phyloP scores from a whole-genome alignment of 2,329 filamentous ascomycete species.

The Phoma herbarum region DNA sequence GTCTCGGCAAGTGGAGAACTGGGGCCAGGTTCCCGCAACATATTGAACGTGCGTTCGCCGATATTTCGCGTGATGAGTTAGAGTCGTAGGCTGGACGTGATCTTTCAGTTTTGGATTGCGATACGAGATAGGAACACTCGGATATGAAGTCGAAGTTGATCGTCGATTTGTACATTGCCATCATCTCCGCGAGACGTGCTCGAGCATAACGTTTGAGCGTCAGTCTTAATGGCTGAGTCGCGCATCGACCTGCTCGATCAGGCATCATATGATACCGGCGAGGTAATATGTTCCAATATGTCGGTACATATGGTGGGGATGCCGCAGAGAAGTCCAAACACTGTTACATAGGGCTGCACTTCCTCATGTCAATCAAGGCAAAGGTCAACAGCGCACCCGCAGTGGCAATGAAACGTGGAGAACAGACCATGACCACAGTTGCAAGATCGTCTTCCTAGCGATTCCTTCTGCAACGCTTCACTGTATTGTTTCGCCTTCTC shows the following conservation, averaged over 20 bases:
- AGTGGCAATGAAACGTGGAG: constrained; percentile 22
- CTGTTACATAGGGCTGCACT: constrained; percentile 16
- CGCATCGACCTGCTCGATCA: neutral
- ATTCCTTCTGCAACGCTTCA: constrained; percentile 8
- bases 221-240: neutral
- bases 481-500: constrained; percentile 14
- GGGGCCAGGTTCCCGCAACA: neutral
- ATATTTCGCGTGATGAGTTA: constrained; percentile 5
- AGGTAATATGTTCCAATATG: neutral
- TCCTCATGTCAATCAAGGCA: constrained; percentile 4
- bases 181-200: neutral
- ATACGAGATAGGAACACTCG: neutral
- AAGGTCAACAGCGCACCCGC: constrained; percentile 6
- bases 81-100: neutral
- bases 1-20: constrained; percentile 15
- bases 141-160: neutral
- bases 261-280: neutral
- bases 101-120: neutral
- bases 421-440: constrained; percentile 9
- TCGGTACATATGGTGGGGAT: neutral
- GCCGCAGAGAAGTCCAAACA: neutral
- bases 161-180: neutral
- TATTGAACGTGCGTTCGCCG: constrained; percentile 16
- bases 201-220: neutral
- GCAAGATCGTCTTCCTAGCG: constrained; percentile 9